Conservation (phyloP, 345 rosid species). For the Populus alba region DNA sequence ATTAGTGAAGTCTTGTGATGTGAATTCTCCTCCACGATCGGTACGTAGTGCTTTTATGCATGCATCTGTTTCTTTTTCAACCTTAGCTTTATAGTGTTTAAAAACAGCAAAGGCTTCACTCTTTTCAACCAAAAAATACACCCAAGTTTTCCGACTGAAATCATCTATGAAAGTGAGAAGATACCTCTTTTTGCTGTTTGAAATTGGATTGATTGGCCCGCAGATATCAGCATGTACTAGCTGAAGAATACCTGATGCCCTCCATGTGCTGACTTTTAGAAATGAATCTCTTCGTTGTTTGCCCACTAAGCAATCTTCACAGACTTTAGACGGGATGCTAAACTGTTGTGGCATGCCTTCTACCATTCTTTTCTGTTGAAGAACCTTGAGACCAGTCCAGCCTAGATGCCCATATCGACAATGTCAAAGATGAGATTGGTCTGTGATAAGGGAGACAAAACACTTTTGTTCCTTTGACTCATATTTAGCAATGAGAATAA, state of each 20-base stretch:
- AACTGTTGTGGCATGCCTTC: neutral
- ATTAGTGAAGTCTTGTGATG: no score
- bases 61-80: neutral
- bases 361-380: neutral
- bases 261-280: neutral
- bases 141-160: neutral
- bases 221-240: no score
- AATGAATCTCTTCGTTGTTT: slow-evolving; percentile 6
- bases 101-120: neutral
- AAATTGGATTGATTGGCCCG: no score
- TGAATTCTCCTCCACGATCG: no score
- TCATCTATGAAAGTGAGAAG: neutral
- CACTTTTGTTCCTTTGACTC: no score
- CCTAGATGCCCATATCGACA: no score
- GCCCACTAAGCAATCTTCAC: neutral
- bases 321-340: neutral
- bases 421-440: no score
- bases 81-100: neutral
- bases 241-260: neutral
- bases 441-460: neutral
- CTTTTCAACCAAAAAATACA: neutral
- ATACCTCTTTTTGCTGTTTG: no score
- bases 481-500: neutral
- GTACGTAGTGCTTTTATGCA: neutral
- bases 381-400: no score